Evolutionary conservation across 2,329 filamentous ascomycete species (phyloP).

Genomic region (Thermoascus crustaceus): DNA sequence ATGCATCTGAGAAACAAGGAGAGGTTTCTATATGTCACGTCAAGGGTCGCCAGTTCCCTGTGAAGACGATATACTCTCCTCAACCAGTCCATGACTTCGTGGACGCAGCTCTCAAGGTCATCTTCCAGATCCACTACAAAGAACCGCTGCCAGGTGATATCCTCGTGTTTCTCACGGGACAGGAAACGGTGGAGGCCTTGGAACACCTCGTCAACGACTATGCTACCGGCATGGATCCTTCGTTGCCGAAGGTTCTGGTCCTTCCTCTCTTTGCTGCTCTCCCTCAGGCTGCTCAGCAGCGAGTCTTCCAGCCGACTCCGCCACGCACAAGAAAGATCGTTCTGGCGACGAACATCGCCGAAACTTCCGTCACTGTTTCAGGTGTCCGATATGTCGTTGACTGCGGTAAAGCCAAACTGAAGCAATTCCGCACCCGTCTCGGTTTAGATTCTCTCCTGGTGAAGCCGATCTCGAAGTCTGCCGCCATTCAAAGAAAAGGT

Average conservation of each 20-base stretch:
- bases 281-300: conserved; percentile 75
- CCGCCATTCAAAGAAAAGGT: conserved; percentile 82
- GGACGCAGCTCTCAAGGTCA: conserved; percentile 68
- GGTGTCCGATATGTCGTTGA: conserved; percentile 89
- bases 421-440: conserved; percentile 75
- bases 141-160: conserved; percentile 92
- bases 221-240: conserved; percentile 60
- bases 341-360: conserved; percentile 93
- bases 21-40: conserved; percentile 57
- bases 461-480: conserved; percentile 86
- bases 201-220: conserved; percentile 77
- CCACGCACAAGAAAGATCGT: conserved; percentile 79
- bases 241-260: conserved; percentile 60
- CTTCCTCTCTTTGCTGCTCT: conserved; percentile 86
- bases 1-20: conserved; percentile 19
- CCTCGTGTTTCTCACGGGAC: conserved; percentile 82
- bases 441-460: conserved; percentile 85
- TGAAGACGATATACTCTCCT: conserved; percentile 66
- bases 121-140: conserved; percentile 78
- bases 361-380: conserved; percentile 92
- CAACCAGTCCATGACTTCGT: conserved; percentile 72
- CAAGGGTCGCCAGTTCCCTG: conserved; percentile 78
- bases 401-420: conserved; percentile 87
- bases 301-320: conserved; percentile 69
- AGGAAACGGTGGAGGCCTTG: conserved; percentile 81